These are phyloP conservation scores for Apium graveolens DNA, from an alignment of 129 eudicot genomes.

Conservation along the genomic window DNA sequence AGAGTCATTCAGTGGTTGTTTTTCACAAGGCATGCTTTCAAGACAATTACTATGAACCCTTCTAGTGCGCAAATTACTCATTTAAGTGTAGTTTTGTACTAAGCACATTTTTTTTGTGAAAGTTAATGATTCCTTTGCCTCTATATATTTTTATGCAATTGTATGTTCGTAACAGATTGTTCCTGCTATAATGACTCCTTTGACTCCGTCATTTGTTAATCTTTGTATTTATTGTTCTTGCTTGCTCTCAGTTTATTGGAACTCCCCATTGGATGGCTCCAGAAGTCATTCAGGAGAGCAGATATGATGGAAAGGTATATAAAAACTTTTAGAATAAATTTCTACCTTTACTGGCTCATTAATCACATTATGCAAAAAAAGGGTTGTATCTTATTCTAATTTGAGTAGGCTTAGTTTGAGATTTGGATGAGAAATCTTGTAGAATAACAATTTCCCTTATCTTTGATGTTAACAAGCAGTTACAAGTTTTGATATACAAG, in stretches of 20 bases:
- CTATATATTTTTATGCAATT: neutral
- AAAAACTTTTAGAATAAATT: neutral
- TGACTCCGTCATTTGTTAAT: neutral
- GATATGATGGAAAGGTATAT: slow-evolving; percentile 89
- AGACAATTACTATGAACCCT: neutral
- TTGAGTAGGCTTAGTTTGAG: no score
- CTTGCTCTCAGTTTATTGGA: slow-evolving; percentile 73
- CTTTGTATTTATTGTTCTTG: slow-evolving; percentile 12
- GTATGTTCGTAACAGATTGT: neutral
- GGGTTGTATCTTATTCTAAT: neutral
- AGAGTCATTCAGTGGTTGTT: neutral
- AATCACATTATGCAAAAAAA: neutral
- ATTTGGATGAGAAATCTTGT: neutral
- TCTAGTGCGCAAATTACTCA: neutral
- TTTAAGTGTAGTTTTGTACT: neutral
- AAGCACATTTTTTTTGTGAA: neutral
- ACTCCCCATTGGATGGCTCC: slow-evolving; percentile 99
- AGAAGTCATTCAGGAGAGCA: slow-evolving; percentile 98
- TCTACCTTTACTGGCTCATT: neutral
- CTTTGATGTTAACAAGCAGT: neutral
- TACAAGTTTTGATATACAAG: neutral
- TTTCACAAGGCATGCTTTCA: neutral
- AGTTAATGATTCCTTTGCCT: neutral
- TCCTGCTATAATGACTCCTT: slow-evolving; percentile 6
- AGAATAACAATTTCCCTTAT: neutral